A percentile compares a stretch with the other conserved stretches of the same genome.
phyloP scores from a whole-genome alignment of 768 basidiomycete genomes.

The Trametes cubensis region DNA sequence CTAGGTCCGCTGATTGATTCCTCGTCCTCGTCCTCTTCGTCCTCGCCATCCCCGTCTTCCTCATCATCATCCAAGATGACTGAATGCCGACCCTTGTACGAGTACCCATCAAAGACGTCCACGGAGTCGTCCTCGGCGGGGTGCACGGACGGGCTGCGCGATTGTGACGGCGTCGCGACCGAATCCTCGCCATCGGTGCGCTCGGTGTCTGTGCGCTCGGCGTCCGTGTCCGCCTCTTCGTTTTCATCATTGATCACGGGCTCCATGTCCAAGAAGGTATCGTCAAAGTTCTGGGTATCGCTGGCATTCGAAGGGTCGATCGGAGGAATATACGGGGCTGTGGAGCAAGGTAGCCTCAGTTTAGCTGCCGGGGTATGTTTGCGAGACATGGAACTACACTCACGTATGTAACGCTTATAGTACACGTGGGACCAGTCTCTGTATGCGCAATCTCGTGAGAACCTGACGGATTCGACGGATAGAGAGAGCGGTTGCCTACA shows the following conservation, averaged over 20 bases:
- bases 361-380: background rate
- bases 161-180: conserved; percentile 78
- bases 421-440: conserved; percentile 95
- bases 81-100: conserved; percentile 86
- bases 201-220: conserved; percentile 71
- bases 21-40: conserved; percentile 42
- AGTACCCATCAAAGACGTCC: conserved; percentile 93
- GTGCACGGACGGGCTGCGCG: conserved; percentile 72
- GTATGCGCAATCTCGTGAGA: conserved; percentile 26
- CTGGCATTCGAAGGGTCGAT: conserved; percentile 90
- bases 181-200: conserved; percentile 76
- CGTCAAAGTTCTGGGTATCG: conserved; percentile 98
- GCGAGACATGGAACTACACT: conserved; percentile 33
- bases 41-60: conserved; percentile 56
- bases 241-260: conserved; percentile 84
- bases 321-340: conserved; percentile 91
- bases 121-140: conserved; percentile 52
- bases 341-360: background rate
- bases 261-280: conserved; percentile 94
- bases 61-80: conserved; percentile 75
- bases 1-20: conserved; percentile 26
- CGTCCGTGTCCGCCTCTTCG: conserved; percentile 66
- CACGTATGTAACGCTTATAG: conserved; percentile 92
- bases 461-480: conserved; percentile 16
- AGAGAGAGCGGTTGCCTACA: conserved; percentile 51